Conservation (phyloP, 163 green algal species). For the Volvox carteri region DNA sequence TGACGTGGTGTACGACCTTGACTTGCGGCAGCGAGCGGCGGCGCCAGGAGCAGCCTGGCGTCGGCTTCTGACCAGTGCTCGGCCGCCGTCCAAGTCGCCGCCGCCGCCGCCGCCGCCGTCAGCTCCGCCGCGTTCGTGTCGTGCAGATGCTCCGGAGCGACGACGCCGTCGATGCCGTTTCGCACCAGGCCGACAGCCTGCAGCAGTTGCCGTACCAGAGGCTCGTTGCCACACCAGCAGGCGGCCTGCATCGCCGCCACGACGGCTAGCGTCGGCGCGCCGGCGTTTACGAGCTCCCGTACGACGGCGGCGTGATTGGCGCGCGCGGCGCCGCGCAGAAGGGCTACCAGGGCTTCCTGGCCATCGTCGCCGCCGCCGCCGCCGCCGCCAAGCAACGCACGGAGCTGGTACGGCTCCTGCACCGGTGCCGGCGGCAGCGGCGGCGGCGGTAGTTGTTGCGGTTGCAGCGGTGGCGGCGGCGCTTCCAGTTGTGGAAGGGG, state of each 20-base stretch:
- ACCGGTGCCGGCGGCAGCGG: neutral
- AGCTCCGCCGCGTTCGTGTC: neutral
- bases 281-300: slow-evolving; percentile 16
- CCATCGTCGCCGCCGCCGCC: neutral
- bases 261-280: neutral
- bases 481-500: no score
- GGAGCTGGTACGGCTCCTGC: neutral
- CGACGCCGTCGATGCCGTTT: neutral
- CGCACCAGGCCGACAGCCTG: neutral
- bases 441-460: neutral
- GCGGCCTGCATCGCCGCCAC: slow-evolving; percentile 20
- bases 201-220: slow-evolving; percentile 13
- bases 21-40: slow-evolving; percentile 27
- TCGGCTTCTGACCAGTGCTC: neutral
- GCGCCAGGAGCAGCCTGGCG: neutral
- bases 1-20: neutral
- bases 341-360: neutral
- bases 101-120: neutral
- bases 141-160: neutral
- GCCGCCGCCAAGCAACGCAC: neutral
- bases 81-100: neutral
- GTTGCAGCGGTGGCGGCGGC: neutral
- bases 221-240: slow-evolving; percentile 5
- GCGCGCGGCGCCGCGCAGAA: slow-evolving; percentile 14
- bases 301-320: slow-evolving; percentile 20